Evolutionary conservation across 2,329 filamentous ascomycete species (phyloP), one percentile per base, ranked within the genome.

Genomic region (Hyphodiscus sp.): DNA sequence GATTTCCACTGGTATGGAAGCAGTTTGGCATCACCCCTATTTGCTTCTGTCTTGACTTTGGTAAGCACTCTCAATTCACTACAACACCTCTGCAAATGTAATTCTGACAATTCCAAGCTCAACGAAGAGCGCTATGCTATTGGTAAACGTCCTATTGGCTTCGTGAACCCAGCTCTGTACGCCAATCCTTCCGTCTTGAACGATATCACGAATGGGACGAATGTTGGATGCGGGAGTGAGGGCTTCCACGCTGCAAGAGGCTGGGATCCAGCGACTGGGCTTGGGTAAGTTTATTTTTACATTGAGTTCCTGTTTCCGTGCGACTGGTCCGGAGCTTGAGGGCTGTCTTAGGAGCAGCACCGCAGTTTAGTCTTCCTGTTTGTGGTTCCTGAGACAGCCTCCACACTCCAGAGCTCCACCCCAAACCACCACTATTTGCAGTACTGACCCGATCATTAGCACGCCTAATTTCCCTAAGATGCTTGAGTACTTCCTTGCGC

Each of bases 31-130:
- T 57, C 58, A n/a, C 61, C 61, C 11, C 29, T 61, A 0, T 63
- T 63, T 29, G 62, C 59, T 18, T 50, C 55, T 1, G 57, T 63
- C 11, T 51, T 64, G 29, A 63, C 57, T 15, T 45, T 63, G 23
- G 52, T 61, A 50, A 23, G 54, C 20, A 18, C 9, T 41, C 13
- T 41, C 23, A 2, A 45, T 11, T 19, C 4, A 8, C 6, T 16
- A 3, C 18, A 3, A 45, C 23, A 3, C 42, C 11, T 45, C 18
- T 13, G 42, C 6, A 13, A n/a, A 18, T 13, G 4, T 45, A 5
- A 45, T 15, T 3, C 11, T 16, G 9, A 20, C 18, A 3, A 13
- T 19, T 45, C 18, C 11, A 6, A 45, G 42, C 18, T 45, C 20
- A 45, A 45, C 42, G 42, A 45, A 19, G 42, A 45, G n/a, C 42